Percentiles rank a stretch among this genome's conserved stretches.
phyloP scores from a whole-genome alignment of 495 filamentous ascomycete species.

The Penicillium waksmanii region DNA sequence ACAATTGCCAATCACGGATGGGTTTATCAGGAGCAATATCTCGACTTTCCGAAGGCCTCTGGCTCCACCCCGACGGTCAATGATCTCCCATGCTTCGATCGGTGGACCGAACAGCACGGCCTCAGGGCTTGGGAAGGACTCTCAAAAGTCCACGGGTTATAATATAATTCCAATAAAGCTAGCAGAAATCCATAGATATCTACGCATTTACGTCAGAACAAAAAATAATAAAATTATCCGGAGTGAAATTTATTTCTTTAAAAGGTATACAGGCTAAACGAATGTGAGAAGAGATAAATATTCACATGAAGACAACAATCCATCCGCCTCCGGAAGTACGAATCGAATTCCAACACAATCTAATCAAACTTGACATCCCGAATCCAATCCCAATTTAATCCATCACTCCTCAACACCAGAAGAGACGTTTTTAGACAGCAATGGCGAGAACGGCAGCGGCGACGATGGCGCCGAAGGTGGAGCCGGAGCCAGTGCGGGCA shows the following conservation, averaged over 20 bases:
- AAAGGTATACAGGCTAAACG: conserved; percentile 5
- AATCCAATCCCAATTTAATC: conserved; percentile 5
- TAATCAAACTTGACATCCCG: conserved; percentile 5
- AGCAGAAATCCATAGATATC: too few species aligned
- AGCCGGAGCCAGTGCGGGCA: conserved; percentile 21
- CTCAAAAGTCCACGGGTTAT: too few species aligned
- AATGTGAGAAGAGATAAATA: conserved; percentile 8
- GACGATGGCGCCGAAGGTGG: conserved; percentile 10
- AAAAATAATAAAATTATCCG: neutral
- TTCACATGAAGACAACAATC: conserved; percentile 7
- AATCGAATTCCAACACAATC: conserved; percentile 2
- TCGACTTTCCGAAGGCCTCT: too few species aligned
- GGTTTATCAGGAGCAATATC: too few species aligned
- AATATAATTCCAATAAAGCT: too few species aligned
- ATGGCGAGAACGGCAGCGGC: conserved; percentile 34
- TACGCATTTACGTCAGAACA: neutral
- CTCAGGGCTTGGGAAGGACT: too few species aligned
- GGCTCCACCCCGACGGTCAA: too few species aligned
- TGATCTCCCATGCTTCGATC: too few species aligned
- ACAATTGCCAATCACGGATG: too few species aligned
- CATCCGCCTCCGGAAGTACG: conserved; percentile 15
- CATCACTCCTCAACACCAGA: conserved; percentile 23
- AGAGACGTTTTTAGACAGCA: conserved; percentile 34
- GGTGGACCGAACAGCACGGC: too few species aligned
- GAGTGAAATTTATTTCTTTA: conserved; percentile 3